Conservation (phyloP, 179 eudicot genomes). For the Pouteria campechiana region DNA sequence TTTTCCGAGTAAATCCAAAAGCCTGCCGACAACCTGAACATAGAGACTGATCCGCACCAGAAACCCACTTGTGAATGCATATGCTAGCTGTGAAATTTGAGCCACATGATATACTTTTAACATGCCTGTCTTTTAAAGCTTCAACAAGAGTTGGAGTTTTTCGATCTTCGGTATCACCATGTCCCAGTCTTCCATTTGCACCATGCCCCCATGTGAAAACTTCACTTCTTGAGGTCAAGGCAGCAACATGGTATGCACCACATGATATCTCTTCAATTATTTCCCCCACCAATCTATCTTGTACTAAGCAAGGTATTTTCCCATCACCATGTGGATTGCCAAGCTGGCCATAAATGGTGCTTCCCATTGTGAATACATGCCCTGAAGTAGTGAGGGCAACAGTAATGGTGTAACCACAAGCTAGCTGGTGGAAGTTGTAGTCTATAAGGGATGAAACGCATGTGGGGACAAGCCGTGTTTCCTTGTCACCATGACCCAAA, state of each 20-base stretch:
- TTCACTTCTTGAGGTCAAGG: conserved; percentile 70
- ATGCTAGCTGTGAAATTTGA: conserved; percentile 64
- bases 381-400: conserved; percentile 75
- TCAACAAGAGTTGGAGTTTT: conserved; percentile 61
- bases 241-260: conserved; percentile 63
- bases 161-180: conserved; percentile 69
- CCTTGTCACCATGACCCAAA: conserved; percentile 71
- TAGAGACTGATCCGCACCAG: conserved; percentile 73
- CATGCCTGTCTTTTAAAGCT: conserved; percentile 65
- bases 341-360: conserved; percentile 53
- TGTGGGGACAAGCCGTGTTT: conserved; percentile 53
- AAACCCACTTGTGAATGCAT: conserved; percentile 88
- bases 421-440: conserved; percentile 67
- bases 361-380: conserved; percentile 79
- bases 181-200: conserved; percentile 76
- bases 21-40: conserved; percentile 83
- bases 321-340: conserved; percentile 73
- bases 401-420: conserved; percentile 57
- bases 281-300: conserved; percentile 68
- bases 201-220: conserved; percentile 85
- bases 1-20: conserved; percentile 73
- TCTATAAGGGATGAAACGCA: conserved; percentile 62
- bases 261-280: conserved; percentile 80
- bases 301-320: conserved; percentile 58
- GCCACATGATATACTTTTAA: conserved; percentile 67